A percentile compares a stretch with the other conserved stretches of the same genome.
Conservation (phyloP, 2,329 filamentous ascomycete genomes). For the Colletotrichum eremochloae region DNA sequence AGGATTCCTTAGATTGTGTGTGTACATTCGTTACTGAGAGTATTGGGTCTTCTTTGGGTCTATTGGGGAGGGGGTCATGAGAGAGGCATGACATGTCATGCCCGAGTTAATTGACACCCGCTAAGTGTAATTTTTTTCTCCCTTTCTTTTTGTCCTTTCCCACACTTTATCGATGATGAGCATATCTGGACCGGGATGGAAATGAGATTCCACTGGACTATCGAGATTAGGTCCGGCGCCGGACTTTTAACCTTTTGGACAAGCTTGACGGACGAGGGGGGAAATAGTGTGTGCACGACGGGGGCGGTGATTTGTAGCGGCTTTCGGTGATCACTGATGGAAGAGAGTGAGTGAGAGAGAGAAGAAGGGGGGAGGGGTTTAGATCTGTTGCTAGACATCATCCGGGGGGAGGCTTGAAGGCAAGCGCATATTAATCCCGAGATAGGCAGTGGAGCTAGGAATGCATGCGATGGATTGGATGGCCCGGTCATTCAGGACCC, state of each 20-base stretch:
- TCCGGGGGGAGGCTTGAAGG: conserved; percentile 6
- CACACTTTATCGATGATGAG: conserved; percentile 30
- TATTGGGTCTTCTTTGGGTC: not conserved
- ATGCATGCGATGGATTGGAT: conserved; percentile 21
- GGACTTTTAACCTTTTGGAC: conserved; percentile 29
- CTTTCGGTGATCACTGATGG: not conserved
- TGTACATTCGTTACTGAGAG: not conserved
- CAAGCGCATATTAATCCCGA: conserved; percentile 37
- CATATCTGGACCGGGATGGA: conserved; percentile 23
- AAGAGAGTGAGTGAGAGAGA: conserved; percentile 5
- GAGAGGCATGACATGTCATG: not conserved
- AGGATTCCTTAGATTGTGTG: conserved; percentile 25
- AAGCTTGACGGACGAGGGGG: conserved; percentile 8
- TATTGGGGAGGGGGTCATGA: conserved; percentile 2
- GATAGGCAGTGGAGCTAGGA: conserved; percentile 23
- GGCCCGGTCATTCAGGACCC: not conserved
- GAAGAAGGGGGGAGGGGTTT: not conserved
- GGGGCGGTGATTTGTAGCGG: not conserved
- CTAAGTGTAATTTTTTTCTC: no score
- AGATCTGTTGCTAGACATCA: conserved; percentile 31
- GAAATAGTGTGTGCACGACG: not conserved
- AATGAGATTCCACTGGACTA: conserved; percentile 38
- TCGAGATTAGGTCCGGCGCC: conserved; percentile 38
- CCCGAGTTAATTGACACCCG: conserved; percentile 14
- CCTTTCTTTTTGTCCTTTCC: not conserved